Base-by-base conservation (phyloP, 495 filamentous ascomycete species). In the Penicillium mononematosum region DNA sequence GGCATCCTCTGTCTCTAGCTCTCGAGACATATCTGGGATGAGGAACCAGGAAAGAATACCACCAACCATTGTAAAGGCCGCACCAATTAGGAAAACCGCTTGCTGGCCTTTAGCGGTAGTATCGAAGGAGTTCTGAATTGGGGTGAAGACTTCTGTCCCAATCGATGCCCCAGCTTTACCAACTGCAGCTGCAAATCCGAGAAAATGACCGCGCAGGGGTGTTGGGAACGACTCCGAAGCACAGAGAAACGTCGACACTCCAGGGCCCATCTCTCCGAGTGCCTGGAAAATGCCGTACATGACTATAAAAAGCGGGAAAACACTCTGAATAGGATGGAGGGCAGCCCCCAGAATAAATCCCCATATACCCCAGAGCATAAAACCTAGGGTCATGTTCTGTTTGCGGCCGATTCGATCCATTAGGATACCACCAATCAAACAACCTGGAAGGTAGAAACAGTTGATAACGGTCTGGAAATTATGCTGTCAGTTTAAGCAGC, bases 231-330 rank as follows among this genome's bases (percentile, higher is more conserved):
- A 78, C 44, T 83, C 78, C 0, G 74, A 69, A 5, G 70, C 69
- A 36, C 69, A 75, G 24, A 78, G 67, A 53, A 80, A 78, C 17
- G 70, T 78, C 3, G 73, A 67, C 14, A 75, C 77, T 0, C 77
- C 79, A 3, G 79, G 79, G 0, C 79, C 78, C 68, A 80, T 75
- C 49, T 78, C 75, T 3, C 76, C 73, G 1, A 79, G 65, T 0
- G 72, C 67, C 31, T 75, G 67, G 61, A 81, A 81, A 42, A 82
- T 72, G 7, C 78, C 78, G 56, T 81, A 82, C 46, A 82, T 69
- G 8, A 81, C 70, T 0, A 83, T 65, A 47, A 83, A 82, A 6
- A 82, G 68, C 0, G 78, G 73, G 38, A 80, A 76, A 8, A 78
- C 51, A 0, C 42, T 69, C 53, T 79, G 75, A 34, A 82, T 77